Base-by-base conservation (phyloP, 495 filamentous ascomycete species). In the Tuber melanosporum region DNA sequence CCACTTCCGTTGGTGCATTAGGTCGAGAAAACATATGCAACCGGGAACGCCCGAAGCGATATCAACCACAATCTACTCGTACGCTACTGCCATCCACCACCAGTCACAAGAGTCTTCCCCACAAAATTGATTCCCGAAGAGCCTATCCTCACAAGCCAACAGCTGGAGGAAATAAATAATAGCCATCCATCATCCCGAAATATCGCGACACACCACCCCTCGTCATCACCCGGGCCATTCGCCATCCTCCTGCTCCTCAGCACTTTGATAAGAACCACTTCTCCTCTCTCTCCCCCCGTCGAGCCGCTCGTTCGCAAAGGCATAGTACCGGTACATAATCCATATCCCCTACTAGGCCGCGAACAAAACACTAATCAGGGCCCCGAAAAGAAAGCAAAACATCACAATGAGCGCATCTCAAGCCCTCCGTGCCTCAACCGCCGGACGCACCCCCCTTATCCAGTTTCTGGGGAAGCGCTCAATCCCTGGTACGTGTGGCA, bases 381-480 rank as follows among this genome's bases (percentile, higher is more conserved):
- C 12, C 2, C 15, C 57, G 26, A 32, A 62, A 62, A n/a, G 57
- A 66, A 62, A 26, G 26, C 32, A 66, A 36, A 26, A 36, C 15
- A 66, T 36, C 84, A 88, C 77, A 80, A 91, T 95, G 91, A 90
- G 88, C 82, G 86, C 89, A 76, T 92, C 93, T 76, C 86, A 86
- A 82, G 88, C 86, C 80, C 87, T 95, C 76, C 89, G 90, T 80
- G 88, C 89, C 80, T 86, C 86, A 74, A 85, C 88, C 81, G 87
- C 86, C 76, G 88, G 89, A 84, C 91, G 93, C 77, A 91, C 89
- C 62, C 93, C 93, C 73, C 86, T 97, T 85, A 99, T 99, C 83
- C 90, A 91, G 78, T 99, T 99, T 87, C 79, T 98, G 70, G 95
- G 95, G 83, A 95, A 94, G 87, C 91, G 95, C 75, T 87, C 90